Evolutionary conservation across 140 eudicot species (phyloP).

Genomic region (Stevia rebaudiana): DNA sequence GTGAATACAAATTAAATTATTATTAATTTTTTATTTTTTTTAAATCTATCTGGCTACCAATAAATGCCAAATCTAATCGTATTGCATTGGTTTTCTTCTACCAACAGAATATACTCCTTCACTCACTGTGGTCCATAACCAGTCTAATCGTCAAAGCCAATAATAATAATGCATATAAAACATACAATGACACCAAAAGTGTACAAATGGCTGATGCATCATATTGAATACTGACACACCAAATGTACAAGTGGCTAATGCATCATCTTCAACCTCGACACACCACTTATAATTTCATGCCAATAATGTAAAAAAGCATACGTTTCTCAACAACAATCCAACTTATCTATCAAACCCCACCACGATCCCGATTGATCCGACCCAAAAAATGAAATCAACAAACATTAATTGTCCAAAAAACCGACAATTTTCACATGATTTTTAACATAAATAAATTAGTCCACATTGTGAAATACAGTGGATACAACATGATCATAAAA

Average conservation of each 20-base stretch:
- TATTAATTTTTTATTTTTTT: too few species aligned
- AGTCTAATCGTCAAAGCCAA: not conserved
- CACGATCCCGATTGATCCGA: not conserved
- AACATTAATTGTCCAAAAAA: not conserved
- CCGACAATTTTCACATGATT: not conserved
- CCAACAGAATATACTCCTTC: not conserved
- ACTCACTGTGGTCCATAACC: slow-evolving; percentile 9
- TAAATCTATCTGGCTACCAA: too few species aligned
- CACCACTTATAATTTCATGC: not conserved
- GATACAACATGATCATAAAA: slow-evolving; percentile 23
- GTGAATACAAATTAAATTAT: too few species aligned
- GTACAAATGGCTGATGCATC: slow-evolving; percentile 11
- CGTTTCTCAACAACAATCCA: not conserved
- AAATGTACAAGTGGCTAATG: slow-evolving; percentile 15
- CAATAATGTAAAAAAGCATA: not conserved
- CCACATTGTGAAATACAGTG: slow-evolving; percentile 17
- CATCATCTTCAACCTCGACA: not conserved
- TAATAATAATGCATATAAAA: too few species aligned
- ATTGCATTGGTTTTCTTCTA: too few species aligned
- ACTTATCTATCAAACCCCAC: not conserved
- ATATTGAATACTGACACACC: not conserved
- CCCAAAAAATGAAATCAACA: not conserved
- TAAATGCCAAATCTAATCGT: too few species aligned
- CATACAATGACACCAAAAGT: not conserved
- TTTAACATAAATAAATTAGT: slow-evolving; percentile 5